phyloP scores from a whole-genome alignment of 2,329 filamentous ascomycete species.

The Phoma herbarum region DNA sequence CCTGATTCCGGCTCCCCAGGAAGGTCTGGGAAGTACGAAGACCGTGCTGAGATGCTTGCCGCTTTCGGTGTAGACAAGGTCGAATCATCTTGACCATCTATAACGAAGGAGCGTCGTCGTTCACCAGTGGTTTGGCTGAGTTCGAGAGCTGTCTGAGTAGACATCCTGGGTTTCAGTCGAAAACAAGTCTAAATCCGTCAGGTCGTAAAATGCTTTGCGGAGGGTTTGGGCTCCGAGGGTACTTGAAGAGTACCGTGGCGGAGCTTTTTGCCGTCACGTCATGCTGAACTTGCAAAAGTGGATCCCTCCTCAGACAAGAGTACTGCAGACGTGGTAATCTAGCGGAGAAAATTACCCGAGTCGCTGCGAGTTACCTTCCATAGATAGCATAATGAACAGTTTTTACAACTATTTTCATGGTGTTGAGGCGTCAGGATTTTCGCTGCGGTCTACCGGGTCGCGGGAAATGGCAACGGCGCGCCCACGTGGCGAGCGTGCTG shows the following conservation, averaged over 20 bases:
- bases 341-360: not conserved
- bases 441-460: not conserved
- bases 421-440: not conserved
- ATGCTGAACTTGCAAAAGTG: not conserved
- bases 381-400: not conserved
- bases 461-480: not conserved
- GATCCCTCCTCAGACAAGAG: not conserved
- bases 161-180: not conserved
- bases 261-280: not conserved
- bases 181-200: not conserved
- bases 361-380: not conserved
- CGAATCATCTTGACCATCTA: not conserved
- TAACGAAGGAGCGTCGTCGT: not conserved
- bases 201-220: not conserved
- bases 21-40: not conserved
- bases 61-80: not conserved
- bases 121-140: not conserved
- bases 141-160: not conserved
- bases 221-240: not conserved
- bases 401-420: not conserved
- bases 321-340: not conserved
- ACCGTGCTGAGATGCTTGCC: not conserved
- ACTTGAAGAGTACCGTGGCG: not conserved
- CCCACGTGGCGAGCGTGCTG: not conserved
- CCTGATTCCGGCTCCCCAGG: not conserved